Conservation (phyloP, 2,329 filamentous ascomycete species). For the Aspergillus aculeatus region DNA sequence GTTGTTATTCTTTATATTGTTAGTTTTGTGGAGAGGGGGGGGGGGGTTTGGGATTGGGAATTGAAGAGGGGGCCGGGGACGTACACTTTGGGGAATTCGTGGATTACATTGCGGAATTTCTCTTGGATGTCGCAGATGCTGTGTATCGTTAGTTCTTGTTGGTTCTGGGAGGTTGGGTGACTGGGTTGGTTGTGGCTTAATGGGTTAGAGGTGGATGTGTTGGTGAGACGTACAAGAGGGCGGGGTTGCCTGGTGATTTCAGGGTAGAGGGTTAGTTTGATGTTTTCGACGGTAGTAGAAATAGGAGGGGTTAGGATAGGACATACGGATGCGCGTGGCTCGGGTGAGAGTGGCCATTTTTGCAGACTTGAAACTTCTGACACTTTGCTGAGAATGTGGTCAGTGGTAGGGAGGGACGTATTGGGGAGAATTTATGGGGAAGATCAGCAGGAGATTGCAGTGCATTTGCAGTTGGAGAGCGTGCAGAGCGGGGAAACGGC, state of each 20-base stretch:
- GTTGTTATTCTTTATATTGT: constrained; percentile 57
- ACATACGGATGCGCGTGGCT: constrained; percentile 30
- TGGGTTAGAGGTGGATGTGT: too few relatives aligned
- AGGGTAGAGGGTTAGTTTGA: constrained; percentile 13
- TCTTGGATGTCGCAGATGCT: constrained; percentile 96
- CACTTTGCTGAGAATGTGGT: too few relatives aligned
- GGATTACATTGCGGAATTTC: constrained; percentile 80
- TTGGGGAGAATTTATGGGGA: too few relatives aligned
- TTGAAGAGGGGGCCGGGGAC: constrained; percentile 18
- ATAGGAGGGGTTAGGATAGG: background rate
- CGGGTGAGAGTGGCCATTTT: constrained; percentile 21
- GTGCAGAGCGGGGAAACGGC: constrained; percentile 1
- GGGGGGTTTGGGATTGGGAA: background rate
- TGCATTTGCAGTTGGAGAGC: background rate
- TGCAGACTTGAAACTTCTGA: background rate
- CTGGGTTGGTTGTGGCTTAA: too few relatives aligned
- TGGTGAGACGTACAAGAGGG: constrained; percentile 43
- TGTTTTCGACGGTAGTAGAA: background rate
- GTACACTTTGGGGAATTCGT: constrained; percentile 80
- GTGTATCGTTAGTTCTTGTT: constrained; percentile 2
- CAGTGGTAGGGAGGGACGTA: too few relatives aligned
- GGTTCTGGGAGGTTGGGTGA: too few relatives aligned
- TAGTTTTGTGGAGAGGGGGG: background rate
- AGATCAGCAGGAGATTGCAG: background rate
- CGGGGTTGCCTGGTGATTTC: constrained; percentile 41